Base-by-base conservation (phyloP, 2,329 filamentous ascomycete species). In the Fusarium irregulare region DNA sequence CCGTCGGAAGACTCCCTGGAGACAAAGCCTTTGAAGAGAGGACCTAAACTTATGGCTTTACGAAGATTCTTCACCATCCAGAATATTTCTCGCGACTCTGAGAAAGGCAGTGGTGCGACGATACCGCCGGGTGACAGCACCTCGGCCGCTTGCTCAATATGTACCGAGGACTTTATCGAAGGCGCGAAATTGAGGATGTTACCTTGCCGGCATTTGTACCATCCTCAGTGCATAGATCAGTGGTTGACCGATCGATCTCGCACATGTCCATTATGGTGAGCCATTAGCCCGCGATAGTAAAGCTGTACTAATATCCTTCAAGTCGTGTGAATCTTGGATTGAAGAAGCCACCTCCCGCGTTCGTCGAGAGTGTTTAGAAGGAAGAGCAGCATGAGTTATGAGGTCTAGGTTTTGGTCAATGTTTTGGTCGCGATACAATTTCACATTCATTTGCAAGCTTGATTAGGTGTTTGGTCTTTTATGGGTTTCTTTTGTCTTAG, bases 241-340 rank as follows among this genome's bases (percentile, higher is more conserved):
- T 73, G 70, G 71, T 42, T 73, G 8, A 55, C 48, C 4, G 23
- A 58, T 4, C 65, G 67, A 20, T 65, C 71, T 5, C 47, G 58
- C 6, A 73, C 71, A 4, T 73, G 71, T 44, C 71, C 71, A 1
- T 12, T 73, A 13, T 73, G 71, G 71, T 73, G 3, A 49, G 66
- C 44, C 11, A 2, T 12, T 8, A 4, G 3, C 4, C 4, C 4
- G 2, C 2, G 0, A 25, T 7, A 7, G 1, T 9, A 1, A 3
- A 18, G 1, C 6, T 11, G 0, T 6, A 14, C 65, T 68, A 10
- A 68, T 23, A 20, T 14, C 3, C 2, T n/a, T 3, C 0, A 55
- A 68, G 65, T 4, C 64, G 65, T 0, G 53, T 60, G 3, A 66
- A 68, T 28, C 7, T 68, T 10, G 8, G 53, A 8, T 20, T 60